Evolutionary conservation across 2,329 filamentous ascomycete genomes (phyloP), one percentile per base, ranked within the genome.

Genomic region (Orbilia javanica): DNA sequence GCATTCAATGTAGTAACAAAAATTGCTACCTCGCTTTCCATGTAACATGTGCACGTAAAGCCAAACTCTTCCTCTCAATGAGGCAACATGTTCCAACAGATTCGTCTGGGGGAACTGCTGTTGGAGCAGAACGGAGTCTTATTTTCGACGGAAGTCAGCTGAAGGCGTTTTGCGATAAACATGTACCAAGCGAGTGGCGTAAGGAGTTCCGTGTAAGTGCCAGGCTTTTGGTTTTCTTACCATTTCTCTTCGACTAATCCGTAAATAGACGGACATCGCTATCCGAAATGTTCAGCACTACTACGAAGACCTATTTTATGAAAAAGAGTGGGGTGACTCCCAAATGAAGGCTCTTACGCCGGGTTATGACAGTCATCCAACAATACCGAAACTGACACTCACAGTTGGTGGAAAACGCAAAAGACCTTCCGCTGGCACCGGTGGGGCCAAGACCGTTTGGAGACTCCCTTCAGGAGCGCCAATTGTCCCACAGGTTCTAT

Each of bases 1-100:
- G 95, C 84, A 97, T 99, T 78, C 96, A 99, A 84, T 99, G 96
- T 84, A 93, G 94, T 78, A 97, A 98, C 86, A 98, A 97, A 85
- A 93, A 92, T 79, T 99, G 96, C 84, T 99, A 97, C 83, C 91
- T 95, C 82, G 96, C 96, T 7, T 99, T 99, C 84, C 96, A 99
- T 84, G 94, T 97, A 68, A 98, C 96, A 4, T 99, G 96, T 83
- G 96, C 96, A 25, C 90, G 96, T 69, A 90, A 93, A 81, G 94
- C 94, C 57, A 91, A 91, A 79, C 87, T 99, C 0, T 98, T 93
- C 83, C 87, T 99, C 80, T 95, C 95, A 85, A 99, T 99, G 96
- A 99, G 98, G 85, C 94, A 94, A 44, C 63, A 92, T 90, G 64
- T 80, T 69, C 50, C 79, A 63, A 66, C 79, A 63, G 74, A 78